Evolutionary conservation across 495 filamentous ascomycete genomes (phyloP).

Genomic region (Penicillium coprophilum): DNA sequence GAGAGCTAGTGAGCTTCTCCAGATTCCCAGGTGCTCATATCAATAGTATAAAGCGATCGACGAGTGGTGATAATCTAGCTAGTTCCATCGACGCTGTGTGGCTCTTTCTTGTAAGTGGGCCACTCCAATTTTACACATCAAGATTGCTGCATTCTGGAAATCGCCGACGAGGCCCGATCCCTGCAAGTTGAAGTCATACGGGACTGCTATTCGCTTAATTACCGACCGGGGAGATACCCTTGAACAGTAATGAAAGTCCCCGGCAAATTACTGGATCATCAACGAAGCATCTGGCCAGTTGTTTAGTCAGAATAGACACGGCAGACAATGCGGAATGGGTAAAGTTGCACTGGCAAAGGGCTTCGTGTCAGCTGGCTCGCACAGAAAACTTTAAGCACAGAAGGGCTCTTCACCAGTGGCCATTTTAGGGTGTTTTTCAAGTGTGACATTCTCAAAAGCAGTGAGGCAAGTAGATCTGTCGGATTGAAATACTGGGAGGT

Average conservation of each 20-base stretch:
- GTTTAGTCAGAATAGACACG: not conserved
- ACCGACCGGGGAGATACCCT: not conserved
- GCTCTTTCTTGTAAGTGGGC: not conserved
- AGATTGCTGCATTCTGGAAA: not conserved
- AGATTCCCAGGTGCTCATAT: not conserved
- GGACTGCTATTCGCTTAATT: not conserved
- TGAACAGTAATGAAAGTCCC: too few species aligned
- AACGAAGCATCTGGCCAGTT: not conserved
- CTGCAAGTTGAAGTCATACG: not conserved
- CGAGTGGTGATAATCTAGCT: not conserved
- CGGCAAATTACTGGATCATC: not conserved
- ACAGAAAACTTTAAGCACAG: not conserved
- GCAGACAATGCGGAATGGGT: not conserved
- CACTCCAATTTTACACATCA: not conserved
- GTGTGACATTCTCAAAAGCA: not conserved
- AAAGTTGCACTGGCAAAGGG: not conserved
- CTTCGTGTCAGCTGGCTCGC: not conserved
- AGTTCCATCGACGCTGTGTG: not conserved
- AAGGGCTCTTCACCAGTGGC: not conserved
- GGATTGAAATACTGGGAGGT: not conserved
- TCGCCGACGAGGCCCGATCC: not conserved
- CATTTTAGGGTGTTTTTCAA: not conserved
- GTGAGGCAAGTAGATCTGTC: not conserved
- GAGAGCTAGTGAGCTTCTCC: not conserved
- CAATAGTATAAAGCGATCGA: not conserved